Base-by-base conservation (phyloP, 805 yeast species). In the Yamadazyma laniorum region DNA sequence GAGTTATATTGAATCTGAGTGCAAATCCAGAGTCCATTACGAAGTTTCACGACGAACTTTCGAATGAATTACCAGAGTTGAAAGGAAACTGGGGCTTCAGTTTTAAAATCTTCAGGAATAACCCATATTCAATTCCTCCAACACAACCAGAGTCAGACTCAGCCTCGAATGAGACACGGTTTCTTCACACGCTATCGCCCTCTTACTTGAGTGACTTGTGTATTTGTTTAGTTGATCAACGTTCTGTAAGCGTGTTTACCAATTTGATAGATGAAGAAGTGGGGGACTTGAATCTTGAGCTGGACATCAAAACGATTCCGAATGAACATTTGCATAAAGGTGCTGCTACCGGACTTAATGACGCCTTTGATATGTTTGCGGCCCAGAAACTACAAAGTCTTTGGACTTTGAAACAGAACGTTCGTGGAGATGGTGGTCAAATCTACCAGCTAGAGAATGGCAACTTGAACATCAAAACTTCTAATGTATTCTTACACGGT, bases 351-450 rank as follows among this genome's bases (percentile, higher is more conserved):
- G 79, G 80, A 1, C 49, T 76, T 36, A 72, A 71, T 37, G 85
- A 81, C 42, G 67, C 74, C 18, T 74, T 84, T 50, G 86, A 80
- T 35, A 53, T 57, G 25, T 68, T 85, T 30, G 55, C 82, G 2
- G 65, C 65, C 15, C 70, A 71, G 22, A 82, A 83, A 50, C 57
- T 86, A 37, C 83, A 79, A 53, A 76, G 85, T 45, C 55, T 82
- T 35, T 86, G 95, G 95, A 61, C 69, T 0, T 68, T 76, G 30
- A 66, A 86, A 43, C 95, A 86, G 56, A 66, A 75, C 7, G 72
- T 85, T 34, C 75, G 77, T 50, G 93, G 91, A 1, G 90, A 84
- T 43, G 82, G 84, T 7, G 95, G 95, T 0, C 72, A 73, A 37
- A 74, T 77, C 4, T 85, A 81, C 52, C 74, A 75, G 43, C 51